phyloP scores from a whole-genome alignment of 2,329 filamentous ascomycete species.

The Cordyceps militaris region DNA sequence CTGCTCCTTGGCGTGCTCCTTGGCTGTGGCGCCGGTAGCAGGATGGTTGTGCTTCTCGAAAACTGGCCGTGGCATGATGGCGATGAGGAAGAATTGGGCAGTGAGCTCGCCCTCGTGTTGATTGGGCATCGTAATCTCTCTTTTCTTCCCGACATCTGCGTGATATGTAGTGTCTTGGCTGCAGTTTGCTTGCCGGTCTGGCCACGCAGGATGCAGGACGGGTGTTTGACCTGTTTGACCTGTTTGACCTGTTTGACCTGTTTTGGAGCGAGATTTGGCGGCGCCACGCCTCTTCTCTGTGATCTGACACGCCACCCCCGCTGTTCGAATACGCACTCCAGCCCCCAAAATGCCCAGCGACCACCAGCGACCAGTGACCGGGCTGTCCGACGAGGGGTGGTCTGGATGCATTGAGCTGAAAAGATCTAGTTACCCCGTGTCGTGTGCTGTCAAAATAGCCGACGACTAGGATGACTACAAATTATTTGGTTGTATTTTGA shows the following conservation, averaged over 20 bases:
- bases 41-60: not conserved
- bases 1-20: not conserved
- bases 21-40: conserved; percentile 1
- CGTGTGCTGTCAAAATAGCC: not conserved
- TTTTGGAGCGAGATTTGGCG: not conserved
- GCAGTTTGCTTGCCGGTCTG: too few species aligned
- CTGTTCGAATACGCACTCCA: not conserved
- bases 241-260: too few species aligned
- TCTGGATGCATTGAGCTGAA: not conserved
- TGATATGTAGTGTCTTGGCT: too few species aligned
- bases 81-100: not conserved
- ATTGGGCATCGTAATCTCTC: too few species aligned
- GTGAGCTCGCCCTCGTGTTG: too few species aligned
- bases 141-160: too few species aligned
- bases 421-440: not conserved
- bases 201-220: too few species aligned
- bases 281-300: conserved; percentile 1
- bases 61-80: not conserved
- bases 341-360: too few species aligned
- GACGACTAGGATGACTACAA: too few species aligned
- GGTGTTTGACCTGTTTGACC: too few species aligned
- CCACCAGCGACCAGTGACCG: not conserved
- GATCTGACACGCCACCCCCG: conserved; percentile 10
- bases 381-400: not conserved
- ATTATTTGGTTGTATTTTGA: too few species aligned